phyloP scores from a whole-genome alignment of 2,329 filamentous ascomycete genomes.

The Chaetothyriales sp. region DNA sequence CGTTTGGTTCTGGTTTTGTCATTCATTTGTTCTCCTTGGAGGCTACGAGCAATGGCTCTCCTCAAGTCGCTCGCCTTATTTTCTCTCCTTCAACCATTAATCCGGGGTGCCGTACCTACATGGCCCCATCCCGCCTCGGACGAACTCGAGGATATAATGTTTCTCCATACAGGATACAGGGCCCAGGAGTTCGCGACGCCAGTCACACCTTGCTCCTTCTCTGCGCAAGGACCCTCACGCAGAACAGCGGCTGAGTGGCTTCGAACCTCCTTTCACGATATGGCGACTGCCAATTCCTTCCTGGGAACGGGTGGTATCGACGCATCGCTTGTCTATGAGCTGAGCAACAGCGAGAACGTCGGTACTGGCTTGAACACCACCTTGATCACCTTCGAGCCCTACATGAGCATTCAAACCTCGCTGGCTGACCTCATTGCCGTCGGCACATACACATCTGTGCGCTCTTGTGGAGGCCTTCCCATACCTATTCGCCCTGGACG shows the following conservation, averaged over 20 bases:
- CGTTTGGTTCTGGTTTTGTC: not conserved
- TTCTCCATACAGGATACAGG: constrained; percentile 42
- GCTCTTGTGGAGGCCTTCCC: constrained; percentile 20
- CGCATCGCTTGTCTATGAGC: constrained; percentile 24
- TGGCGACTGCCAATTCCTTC: constrained; percentile 20
- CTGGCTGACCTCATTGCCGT: constrained; percentile 24
- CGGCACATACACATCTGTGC: constrained; percentile 21
- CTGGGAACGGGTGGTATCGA: constrained; percentile 23
- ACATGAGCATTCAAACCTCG: constrained; percentile 15
- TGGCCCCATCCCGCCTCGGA: constrained; percentile 45
- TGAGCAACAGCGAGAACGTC: constrained; percentile 18
- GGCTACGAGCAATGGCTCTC: not conserved
- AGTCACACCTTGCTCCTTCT: constrained; percentile 39
- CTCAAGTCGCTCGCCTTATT: not conserved
- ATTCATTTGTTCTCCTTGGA: not conserved
- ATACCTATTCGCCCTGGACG: constrained; percentile 23
- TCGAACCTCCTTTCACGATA: constrained; percentile 25
- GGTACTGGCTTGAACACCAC: constrained; percentile 24
- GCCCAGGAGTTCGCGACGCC: constrained; percentile 43
- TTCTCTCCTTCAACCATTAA: not conserved
- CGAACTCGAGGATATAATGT: constrained; percentile 52
- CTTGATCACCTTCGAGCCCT: constrained; percentile 20
- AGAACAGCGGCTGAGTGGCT: constrained; percentile 21
- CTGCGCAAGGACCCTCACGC: constrained; percentile 2
- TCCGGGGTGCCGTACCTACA: constrained; percentile 28